phyloP scores from a whole-genome alignment of 495 filamentous ascomycete species.

The Trypethelium eluteriae region DNA sequence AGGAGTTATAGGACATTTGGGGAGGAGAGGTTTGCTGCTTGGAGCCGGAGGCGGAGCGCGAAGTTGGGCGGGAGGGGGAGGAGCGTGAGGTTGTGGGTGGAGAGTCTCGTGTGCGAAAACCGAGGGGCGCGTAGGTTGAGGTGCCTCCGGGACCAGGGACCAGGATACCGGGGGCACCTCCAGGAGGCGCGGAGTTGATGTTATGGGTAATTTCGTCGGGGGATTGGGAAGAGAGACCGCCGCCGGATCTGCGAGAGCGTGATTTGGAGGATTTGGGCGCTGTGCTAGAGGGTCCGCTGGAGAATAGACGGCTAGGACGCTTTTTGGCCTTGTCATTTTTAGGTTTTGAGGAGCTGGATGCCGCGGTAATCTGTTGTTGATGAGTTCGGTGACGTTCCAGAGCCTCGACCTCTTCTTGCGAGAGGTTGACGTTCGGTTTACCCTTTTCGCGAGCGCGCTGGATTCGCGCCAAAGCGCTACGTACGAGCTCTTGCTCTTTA shows the following conservation, averaged over 20 bases:
- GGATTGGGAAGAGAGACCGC: conserved; percentile 16
- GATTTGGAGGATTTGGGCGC: conserved; percentile 25
- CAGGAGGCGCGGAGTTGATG: neutral
- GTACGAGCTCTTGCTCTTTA: conserved; percentile 64
- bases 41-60: conserved; percentile 31
- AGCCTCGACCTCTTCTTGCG: conserved; percentile 65
- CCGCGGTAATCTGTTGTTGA: conserved; percentile 20
- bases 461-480: conserved; percentile 69
- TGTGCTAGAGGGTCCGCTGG: conserved; percentile 20
- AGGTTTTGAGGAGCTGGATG: conserved; percentile 14
- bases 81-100: conserved; percentile 20
- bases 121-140: conserved; percentile 28
- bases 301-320: conserved; percentile 15
- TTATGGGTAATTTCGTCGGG: conserved; percentile 9
- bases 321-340: conserved; percentile 19
- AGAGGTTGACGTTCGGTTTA: conserved; percentile 66
- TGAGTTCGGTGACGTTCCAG: conserved; percentile 47
- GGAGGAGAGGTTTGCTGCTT: conserved; percentile 20
- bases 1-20: conserved; percentile 12
- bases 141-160: conserved; percentile 31
- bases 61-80: conserved; percentile 21
- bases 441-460: conserved; percentile 64
- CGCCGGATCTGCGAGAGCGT: conserved; percentile 20
- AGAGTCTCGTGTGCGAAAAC: conserved; percentile 24
- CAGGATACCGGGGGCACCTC: conserved; percentile 28